Evolutionary conservation across 345 rosid genomes (phyloP).

Genomic region (Anacardium occidentale): DNA sequence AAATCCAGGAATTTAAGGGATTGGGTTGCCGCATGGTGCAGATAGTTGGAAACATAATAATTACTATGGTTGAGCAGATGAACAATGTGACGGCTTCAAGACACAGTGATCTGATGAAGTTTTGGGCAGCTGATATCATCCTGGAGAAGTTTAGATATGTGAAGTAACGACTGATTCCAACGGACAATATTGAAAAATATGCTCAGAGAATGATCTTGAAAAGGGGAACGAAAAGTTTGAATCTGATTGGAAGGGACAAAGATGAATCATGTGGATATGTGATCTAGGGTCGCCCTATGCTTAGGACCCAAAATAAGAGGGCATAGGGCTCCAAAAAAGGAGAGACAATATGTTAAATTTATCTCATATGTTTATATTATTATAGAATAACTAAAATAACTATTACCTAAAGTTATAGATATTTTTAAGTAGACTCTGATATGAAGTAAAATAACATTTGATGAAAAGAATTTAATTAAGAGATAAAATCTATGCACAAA

Average conservation of each 20-base stretch:
- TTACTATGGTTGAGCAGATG: background rate
- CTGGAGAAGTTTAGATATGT: background rate
- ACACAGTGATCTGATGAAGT: background rate
- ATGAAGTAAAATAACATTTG: no score
- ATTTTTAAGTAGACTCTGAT: no score
- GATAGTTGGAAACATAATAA: constrained; percentile 14
- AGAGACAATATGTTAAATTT: no score
- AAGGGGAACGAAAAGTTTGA: background rate
- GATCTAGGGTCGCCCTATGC: no score
- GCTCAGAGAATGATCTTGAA: background rate
- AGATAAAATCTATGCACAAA: no score
- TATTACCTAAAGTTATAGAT: no score
- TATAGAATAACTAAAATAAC: no score
- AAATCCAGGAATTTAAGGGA: constrained; percentile 14
- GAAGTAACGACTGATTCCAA: background rate
- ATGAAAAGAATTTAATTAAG: no score
- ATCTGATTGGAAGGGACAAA: background rate
- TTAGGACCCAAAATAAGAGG: no score
- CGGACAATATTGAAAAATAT: background rate
- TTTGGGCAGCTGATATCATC: background rate
- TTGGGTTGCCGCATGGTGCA: background rate
- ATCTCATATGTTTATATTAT: no score
- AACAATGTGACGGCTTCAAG: background rate
- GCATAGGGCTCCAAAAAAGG: no score
- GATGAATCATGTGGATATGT: no score